A percentile compares a stretch with the other conserved stretches of the same genome.
These are phyloP conservation scores for Venturia oleaginea DNA, from an alignment of 2,329 filamentous ascomycete species.

Conservation along the genomic window DNA sequence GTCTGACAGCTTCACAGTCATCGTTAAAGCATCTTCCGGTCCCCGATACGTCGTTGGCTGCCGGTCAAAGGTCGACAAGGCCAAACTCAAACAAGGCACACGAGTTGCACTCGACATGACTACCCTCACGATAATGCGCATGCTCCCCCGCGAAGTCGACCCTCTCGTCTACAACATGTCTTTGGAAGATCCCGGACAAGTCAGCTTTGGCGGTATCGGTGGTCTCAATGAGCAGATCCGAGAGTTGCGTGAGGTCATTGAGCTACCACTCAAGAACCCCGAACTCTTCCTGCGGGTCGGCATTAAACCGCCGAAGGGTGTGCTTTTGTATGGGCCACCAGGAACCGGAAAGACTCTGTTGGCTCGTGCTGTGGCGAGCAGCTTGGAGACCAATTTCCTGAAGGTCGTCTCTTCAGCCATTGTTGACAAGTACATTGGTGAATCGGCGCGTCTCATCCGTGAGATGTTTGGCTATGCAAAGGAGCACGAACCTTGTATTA, in stretches of 20 bases:
- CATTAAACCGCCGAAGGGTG: slow-evolving; percentile 98
- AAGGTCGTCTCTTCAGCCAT: slow-evolving; percentile 99
- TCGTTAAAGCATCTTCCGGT: slow-evolving; percentile 95
- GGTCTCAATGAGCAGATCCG: slow-evolving; percentile 97
- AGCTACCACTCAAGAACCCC: slow-evolving; percentile 95
- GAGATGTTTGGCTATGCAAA: slow-evolving; percentile 99
- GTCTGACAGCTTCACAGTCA: slow-evolving; percentile 50
- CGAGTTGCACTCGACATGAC: slow-evolving; percentile 98
- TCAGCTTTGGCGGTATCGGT: slow-evolving; percentile 96
- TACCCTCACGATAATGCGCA: slow-evolving; percentile 98
- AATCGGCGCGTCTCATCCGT: slow-evolving; percentile 91
- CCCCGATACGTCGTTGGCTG: slow-evolving; percentile 97
- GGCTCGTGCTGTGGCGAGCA: slow-evolving; percentile 89
- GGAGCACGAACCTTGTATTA: slow-evolving; percentile 98
- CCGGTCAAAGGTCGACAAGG: slow-evolving; percentile 95
- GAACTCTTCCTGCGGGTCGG: slow-evolving; percentile 94
- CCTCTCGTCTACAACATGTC: slow-evolving; percentile 99
- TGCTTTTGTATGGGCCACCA: slow-evolving; percentile 88
- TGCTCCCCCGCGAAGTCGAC: slow-evolving; percentile 97
- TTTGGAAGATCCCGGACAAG: slow-evolving; percentile 90
- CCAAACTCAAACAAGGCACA: slow-evolving; percentile 95
- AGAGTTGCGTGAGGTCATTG: slow-evolving; percentile 94
- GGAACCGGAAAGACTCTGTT: slow-evolving; percentile 95
- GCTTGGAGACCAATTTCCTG: slow-evolving; percentile 94
- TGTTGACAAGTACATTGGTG: slow-evolving; percentile 98